phyloP scores from a whole-genome alignment of 2,329 filamentous ascomycete genomes.

The Fusarium nisikadoi region DNA sequence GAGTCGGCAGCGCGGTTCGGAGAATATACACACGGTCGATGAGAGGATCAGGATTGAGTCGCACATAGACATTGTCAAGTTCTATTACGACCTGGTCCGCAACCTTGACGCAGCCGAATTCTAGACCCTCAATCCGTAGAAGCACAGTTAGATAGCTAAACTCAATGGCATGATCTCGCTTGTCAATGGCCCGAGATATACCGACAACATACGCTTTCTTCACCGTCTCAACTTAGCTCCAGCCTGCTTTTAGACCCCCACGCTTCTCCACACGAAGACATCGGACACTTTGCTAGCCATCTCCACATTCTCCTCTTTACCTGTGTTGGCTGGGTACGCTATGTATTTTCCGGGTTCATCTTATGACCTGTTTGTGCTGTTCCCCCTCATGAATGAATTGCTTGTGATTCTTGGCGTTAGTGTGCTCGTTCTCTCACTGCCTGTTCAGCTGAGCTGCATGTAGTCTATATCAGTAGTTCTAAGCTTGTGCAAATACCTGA shows the following conservation, averaged over 20 bases:
- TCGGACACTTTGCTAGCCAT: constrained; percentile 7
- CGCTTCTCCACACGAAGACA: constrained; percentile 21
- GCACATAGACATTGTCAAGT: constrained; percentile 55
- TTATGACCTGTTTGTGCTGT: background rate
- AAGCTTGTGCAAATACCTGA: background rate
- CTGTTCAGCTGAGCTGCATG: background rate
- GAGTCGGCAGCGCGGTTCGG: constrained; percentile 31
- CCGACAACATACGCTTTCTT: background rate
- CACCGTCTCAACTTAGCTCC: constrained; percentile 4
- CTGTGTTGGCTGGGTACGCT: background rate
- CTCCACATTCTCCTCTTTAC: constrained; percentile 21
- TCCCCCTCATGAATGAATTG: background rate
- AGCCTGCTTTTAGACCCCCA: constrained; percentile 3
- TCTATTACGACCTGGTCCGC: constrained; percentile 57
- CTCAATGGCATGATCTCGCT: background rate
- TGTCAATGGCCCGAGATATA: background rate
- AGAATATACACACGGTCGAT: constrained; percentile 56
- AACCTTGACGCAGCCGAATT: constrained; percentile 56
- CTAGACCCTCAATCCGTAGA: background rate
- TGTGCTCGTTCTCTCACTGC: background rate
- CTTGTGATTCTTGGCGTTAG: background rate
- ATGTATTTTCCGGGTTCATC: background rate
- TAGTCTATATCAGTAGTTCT: background rate
- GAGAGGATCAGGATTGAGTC: constrained; percentile 53
- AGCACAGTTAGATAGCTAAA: background rate